These are phyloP conservation scores for Nidularia pulvinata DNA, from an alignment of 768 basidiomycete genomes.

Conservation along the genomic window DNA sequence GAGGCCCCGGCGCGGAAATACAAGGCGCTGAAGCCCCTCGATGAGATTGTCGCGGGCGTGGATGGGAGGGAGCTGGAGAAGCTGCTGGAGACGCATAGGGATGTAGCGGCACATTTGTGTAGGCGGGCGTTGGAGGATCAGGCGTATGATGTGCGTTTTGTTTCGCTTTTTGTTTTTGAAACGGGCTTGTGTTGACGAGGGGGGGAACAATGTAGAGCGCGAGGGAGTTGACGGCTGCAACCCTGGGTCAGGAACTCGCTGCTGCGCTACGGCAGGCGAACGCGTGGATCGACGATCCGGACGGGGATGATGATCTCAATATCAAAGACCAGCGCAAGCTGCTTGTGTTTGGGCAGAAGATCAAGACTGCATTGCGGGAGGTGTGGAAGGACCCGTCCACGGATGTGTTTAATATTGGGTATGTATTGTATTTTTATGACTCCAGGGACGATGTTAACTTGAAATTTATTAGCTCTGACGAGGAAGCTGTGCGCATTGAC, in stretches of 20 bases:
- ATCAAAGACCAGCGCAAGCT: slow-evolving; percentile 39
- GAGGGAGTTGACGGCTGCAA: slow-evolving; percentile 75
- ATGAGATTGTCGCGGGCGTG: slow-evolving; percentile 63
- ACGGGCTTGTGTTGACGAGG: not conserved
- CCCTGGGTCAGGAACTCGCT: slow-evolving; percentile 86
- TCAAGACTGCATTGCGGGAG: slow-evolving; percentile 65
- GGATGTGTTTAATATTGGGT: slow-evolving; percentile 88
- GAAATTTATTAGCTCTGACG: slow-evolving; percentile 51
- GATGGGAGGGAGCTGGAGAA: slow-evolving; percentile 54
- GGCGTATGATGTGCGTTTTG: slow-evolving; percentile 66
- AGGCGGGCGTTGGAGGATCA: slow-evolving; percentile 80
- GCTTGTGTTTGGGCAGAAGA: slow-evolving; percentile 46
- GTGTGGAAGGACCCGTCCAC: slow-evolving; percentile 71
- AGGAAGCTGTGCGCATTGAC: slow-evolving; percentile 71
- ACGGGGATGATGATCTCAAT: slow-evolving; percentile 41
- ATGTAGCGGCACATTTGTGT: slow-evolving; percentile 64
- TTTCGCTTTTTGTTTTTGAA: slow-evolving; percentile 1
- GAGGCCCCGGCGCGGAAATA: slow-evolving; percentile 18
- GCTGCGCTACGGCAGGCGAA: slow-evolving; percentile 59
- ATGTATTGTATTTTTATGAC: slow-evolving; percentile 13
- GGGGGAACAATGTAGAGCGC: slow-evolving; percentile 57
- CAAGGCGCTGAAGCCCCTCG: slow-evolving; percentile 55
- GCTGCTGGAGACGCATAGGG: slow-evolving; percentile 61
- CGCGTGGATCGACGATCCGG: slow-evolving; percentile 44
- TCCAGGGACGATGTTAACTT: not conserved